phyloP scores from a whole-genome alignment of 2,329 filamentous ascomycete genomes.

The Penicillium corylophilum region DNA sequence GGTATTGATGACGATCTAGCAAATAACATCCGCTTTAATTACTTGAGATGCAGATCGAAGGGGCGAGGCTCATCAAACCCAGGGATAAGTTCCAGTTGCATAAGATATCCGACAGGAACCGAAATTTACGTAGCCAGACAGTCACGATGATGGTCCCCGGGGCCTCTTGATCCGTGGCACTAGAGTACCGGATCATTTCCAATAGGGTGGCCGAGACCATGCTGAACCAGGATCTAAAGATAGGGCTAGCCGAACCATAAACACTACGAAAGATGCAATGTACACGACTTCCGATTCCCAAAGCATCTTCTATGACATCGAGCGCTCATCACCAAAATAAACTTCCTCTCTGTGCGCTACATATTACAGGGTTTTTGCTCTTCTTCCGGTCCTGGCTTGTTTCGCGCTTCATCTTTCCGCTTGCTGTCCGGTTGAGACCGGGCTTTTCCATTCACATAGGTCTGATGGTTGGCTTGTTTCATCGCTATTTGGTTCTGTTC shows the following conservation, averaged over 20 bases:
- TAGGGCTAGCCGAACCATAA: slow-evolving; percentile 1
- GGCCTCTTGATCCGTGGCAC: slow-evolving; percentile 6
- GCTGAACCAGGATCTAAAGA: slow-evolving; percentile 8
- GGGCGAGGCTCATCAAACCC: background rate
- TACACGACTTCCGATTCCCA: slow-evolving; percentile 5
- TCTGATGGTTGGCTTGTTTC: background rate
- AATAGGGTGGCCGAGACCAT: slow-evolving; percentile 8
- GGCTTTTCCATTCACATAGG: background rate
- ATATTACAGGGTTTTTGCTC: slow-evolving; percentile 14
- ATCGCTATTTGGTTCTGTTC: background rate
- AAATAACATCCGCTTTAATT: background rate
- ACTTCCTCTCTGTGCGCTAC: slow-evolving; percentile 8
- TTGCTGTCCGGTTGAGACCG: background rate
- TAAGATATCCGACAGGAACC: slow-evolving; percentile 19
- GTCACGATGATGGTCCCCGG: slow-evolving; percentile 20
- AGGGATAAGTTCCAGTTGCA: slow-evolving; percentile 4
- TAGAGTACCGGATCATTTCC: slow-evolving; percentile 14
- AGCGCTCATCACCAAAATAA: slow-evolving; percentile 14
- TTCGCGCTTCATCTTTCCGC: background rate
- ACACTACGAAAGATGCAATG: slow-evolving; percentile 2
- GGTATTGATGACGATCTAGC: background rate
- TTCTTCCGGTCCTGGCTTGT: background rate
- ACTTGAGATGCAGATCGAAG: background rate
- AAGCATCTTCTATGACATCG: slow-evolving; percentile 21
- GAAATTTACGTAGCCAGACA: slow-evolving; percentile 13